phyloP scores from a whole-genome alignment of 2,329 filamentous ascomycete species.

The Podosphaera aphanis region DNA sequence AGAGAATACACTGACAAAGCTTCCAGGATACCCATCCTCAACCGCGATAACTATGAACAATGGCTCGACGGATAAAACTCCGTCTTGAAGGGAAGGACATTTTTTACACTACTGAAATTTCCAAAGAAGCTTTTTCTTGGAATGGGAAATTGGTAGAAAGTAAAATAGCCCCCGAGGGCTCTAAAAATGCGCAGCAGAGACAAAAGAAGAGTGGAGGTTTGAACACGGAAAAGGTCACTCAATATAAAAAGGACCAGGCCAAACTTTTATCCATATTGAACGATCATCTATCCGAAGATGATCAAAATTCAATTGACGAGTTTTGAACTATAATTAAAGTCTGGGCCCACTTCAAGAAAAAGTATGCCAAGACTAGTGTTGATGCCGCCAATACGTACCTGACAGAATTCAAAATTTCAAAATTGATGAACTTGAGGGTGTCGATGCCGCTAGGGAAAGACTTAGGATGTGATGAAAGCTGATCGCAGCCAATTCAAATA shows the following conservation, averaged over 20 bases:
- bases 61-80: not conserved
- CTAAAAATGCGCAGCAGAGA: no score
- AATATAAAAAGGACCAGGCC: not conserved
- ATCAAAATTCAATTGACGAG: not conserved
- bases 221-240: not conserved
- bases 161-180: not conserved
- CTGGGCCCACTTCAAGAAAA: not conserved
- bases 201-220: not conserved
- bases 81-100: not conserved
- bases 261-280: not conserved
- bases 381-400: not conserved
- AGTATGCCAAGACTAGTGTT: not conserved
- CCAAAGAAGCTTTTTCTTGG: not conserved
- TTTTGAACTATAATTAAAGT: not conserved
- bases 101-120: not conserved
- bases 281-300: not conserved
- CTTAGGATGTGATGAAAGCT: not conserved
- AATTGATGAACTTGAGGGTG: not conserved
- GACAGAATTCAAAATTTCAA: not conserved
- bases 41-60: conserved; percentile 1
- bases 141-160: not conserved
- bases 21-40: not conserved
- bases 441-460: not conserved
- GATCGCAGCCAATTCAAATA: not conserved
- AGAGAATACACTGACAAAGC: not conserved